Base-by-base conservation (phyloP, 805 yeast genomes). In the Starmerella bacillaris region DNA sequence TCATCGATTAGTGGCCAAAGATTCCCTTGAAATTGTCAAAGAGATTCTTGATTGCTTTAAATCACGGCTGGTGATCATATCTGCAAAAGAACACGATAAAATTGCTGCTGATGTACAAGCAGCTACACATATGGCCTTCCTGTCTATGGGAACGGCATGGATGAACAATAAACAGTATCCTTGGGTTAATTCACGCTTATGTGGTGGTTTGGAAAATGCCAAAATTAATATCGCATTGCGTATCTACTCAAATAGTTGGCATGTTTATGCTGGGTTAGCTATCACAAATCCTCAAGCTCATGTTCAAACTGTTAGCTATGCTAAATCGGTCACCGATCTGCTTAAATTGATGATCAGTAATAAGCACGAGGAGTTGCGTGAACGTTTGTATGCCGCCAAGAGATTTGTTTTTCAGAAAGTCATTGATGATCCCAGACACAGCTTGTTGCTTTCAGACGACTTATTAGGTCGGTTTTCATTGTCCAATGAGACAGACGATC, bases 41-140 rank as follows among this genome's bases (percentile, higher is more conserved):
- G 38, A 64, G 2, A 51, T 83, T 4, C 64, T 84, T 40, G 59
- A 75, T 3, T 79, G 93, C 51, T 64, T 89, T 34, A 61, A 77
- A 21, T 80, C 94, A 9, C 77, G 76, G 43, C 63, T 68, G 24
- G 95, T 83, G 18, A 65, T 72, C 36, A 61, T 89, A 21, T 64
- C 80, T 0, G 93, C 89, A n/a, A 65, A 69, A 35, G 84, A 84
- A 51, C 98, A 89, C 54, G 98, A 89, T 54, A 70, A 68, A 47
- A 86, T 89, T 42, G 86, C 98, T 1, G 98, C 98, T 0, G 98
- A 89, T 54, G 89, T 96, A 2, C 98, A 89, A 55, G 96, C 96
- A 0, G 94, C 86, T 14, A 89, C 98, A 0, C 98, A 89, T 53
- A 95, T 95, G 9, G 96, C 95, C 0, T 89, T 89, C 51, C 61